Percentiles rank a stretch among this genome's conserved stretches.
Evolutionary conservation across 2,329 filamentous ascomycete species (phyloP).

Genomic region (Sporothrix sp.): DNA sequence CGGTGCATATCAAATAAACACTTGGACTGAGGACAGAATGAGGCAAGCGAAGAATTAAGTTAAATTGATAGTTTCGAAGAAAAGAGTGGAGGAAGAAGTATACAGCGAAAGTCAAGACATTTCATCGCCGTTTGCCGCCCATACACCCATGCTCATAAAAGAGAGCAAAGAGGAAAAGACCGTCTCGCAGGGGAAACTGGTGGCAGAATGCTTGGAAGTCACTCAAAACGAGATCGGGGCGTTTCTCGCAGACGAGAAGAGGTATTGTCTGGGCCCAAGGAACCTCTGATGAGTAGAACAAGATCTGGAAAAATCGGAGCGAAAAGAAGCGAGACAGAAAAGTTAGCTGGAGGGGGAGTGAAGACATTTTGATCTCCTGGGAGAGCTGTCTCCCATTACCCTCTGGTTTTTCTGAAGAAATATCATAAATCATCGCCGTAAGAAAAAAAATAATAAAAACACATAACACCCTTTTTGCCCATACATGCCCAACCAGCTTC

Average conservation of each 20-base stretch:
- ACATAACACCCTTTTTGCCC: conserved; percentile 10
- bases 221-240: conserved; percentile 16
- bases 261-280: conserved; percentile 22
- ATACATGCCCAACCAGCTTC: conserved; percentile 16
- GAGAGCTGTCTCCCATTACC: conserved; percentile 5
- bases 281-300: conserved; percentile 17
- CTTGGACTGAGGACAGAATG: no score
- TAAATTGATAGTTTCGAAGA: no score
- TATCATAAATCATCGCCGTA: conserved; percentile 18
- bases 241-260: conserved; percentile 16
- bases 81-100: no score
- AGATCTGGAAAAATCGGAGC: conserved; percentile 22
- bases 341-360: conserved; percentile 18
- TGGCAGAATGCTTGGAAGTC: not conserved
- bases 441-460: not conserved
- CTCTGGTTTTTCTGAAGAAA: conserved; percentile 13
- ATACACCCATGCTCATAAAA: not conserved
- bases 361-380: conserved; percentile 32
- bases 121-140: no score
- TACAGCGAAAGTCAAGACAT: no score
- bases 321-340: conserved; percentile 20
- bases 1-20: no score
- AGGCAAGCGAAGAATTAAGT: no score
- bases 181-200: not conserved
- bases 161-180: not conserved